A percentile compares a stretch with the other conserved stretches of the same genome.
These are phyloP conservation scores for Paracorniculantispora psalliotae DNA, from an alignment of 2,329 filamentous ascomycete species.

Conservation along the genomic window DNA sequence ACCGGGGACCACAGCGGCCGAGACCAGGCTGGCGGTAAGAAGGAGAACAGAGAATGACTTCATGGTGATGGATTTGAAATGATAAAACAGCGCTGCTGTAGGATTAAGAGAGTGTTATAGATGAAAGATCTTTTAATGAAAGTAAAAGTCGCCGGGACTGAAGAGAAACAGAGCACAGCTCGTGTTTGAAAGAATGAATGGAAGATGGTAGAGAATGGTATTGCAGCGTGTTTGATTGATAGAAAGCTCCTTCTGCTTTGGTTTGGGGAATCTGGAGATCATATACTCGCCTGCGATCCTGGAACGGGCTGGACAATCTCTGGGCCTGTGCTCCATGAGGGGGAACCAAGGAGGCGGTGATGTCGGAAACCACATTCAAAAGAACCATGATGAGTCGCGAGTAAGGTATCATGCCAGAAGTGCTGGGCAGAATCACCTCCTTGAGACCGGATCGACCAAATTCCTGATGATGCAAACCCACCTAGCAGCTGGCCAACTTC, in stretches of 20 bases:
- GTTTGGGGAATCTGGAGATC: slow-evolving; percentile 3
- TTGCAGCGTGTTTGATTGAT: slow-evolving; percentile 3
- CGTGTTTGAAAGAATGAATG: slow-evolving; percentile 19
- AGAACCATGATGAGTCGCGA: background rate
- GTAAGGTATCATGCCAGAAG: background rate
- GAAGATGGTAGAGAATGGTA: slow-evolving; percentile 14
- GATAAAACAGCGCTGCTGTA: slow-evolving; percentile 4
- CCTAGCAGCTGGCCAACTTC: background rate
- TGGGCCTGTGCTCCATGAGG: background rate
- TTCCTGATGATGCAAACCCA: slow-evolving; percentile 8
- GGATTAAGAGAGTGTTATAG: slow-evolving; percentile 9
- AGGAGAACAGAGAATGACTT: slow-evolving; percentile 25
- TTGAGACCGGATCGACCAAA: slow-evolving; percentile 19
- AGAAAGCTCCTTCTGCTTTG: background rate
- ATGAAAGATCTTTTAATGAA: slow-evolving; percentile 8
- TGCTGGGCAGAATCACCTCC: slow-evolving; percentile 12
- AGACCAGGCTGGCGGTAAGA: slow-evolving; percentile 26
- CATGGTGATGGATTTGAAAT: slow-evolving; percentile 18
- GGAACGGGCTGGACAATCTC: background rate
- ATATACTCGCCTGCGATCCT: slow-evolving; percentile 12
- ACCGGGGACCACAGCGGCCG: slow-evolving; percentile 24
- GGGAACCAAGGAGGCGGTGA: background rate
- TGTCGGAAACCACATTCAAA: background rate
- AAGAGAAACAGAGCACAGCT: slow-evolving; percentile 28
- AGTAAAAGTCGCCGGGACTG: slow-evolving; percentile 12